Percentiles rank a stretch among this genome's conserved stretches.
Conservation (phyloP, 148 eudicot species). For the Arbutus unedo region DNA sequence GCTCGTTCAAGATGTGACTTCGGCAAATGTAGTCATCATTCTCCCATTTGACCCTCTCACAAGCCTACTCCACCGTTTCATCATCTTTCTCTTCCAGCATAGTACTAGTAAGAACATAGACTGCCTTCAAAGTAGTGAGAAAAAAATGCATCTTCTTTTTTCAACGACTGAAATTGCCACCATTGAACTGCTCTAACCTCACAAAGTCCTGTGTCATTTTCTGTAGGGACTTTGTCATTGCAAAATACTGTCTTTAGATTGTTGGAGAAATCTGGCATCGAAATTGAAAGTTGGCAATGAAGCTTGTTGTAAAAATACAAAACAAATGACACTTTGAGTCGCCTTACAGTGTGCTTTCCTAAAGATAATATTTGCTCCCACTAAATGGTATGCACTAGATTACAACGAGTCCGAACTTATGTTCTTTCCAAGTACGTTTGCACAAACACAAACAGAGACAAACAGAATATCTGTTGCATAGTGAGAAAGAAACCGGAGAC, state of each 20-base stretch:
- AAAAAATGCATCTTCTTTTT: not conserved
- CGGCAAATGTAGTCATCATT: too few relatives aligned
- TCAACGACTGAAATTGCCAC: not conserved
- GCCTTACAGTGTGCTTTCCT: not conserved
- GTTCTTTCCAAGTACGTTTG: not conserved
- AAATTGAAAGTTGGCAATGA: too few relatives aligned
- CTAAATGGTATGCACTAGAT: not conserved
- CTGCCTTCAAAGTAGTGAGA: not conserved
- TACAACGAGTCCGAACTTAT: too few relatives aligned
- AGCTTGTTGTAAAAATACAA: not conserved
- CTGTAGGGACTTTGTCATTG: not conserved
- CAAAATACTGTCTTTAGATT: not conserved
- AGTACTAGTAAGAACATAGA: not conserved
- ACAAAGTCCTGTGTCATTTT: not conserved
- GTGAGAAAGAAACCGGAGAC: too few relatives aligned
- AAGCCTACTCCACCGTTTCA: not conserved
- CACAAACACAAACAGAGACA: not conserved
- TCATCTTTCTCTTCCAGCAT: not conserved
- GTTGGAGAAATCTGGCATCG: too few relatives aligned
- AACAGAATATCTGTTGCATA: too few relatives aligned
- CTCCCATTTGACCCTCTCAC: too few relatives aligned
- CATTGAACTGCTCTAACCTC: not conserved
- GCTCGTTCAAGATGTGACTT: too few relatives aligned
- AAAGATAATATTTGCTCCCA: too few relatives aligned
- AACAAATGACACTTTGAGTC: too few relatives aligned